These are phyloP conservation scores for Excoecaria agallocha DNA, from an alignment of 345 rosid genomes.

Conservation along the genomic window DNA sequence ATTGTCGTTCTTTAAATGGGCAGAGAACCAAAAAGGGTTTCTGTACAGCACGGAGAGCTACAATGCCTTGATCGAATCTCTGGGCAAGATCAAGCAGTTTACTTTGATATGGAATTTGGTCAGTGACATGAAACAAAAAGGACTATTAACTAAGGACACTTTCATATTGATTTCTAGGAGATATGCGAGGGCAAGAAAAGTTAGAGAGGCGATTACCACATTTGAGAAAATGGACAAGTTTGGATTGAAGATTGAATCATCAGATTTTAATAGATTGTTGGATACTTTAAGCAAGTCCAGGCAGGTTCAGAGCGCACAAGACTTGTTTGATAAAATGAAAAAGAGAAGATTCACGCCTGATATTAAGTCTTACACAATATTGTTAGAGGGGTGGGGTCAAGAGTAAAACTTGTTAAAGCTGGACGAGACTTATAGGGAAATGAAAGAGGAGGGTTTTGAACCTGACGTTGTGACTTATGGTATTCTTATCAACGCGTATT, in stretches of 20 bases:
- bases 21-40: constrained; percentile 68
- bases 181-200: constrained; percentile 67
- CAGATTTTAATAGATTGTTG: constrained; percentile 64
- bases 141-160: constrained; percentile 66
- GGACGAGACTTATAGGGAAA: constrained; percentile 63
- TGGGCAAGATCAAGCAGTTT: constrained; percentile 86
- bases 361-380: constrained; percentile 66
- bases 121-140: constrained; percentile 59
- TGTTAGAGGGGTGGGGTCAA: constrained; percentile 85
- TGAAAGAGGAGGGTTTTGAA: constrained; percentile 73
- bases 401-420: constrained; percentile 55
- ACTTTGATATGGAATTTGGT: constrained; percentile 58
- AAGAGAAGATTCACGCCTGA: constrained; percentile 61
- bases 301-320: constrained; percentile 63
- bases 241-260: constrained; percentile 54
- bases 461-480: constrained; percentile 80
- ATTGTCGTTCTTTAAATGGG: constrained; percentile 68
- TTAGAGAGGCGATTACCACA: constrained; percentile 63
- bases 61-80: constrained; percentile 67
- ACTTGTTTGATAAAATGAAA: constrained; percentile 82
- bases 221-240: constrained; percentile 71
- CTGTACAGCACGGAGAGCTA: constrained; percentile 55
- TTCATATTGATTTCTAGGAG: constrained; percentile 68
- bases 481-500: constrained; percentile 65
- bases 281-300: constrained; percentile 68